A percentile compares a stretch with the other conserved stretches of the same genome.
Conservation (phyloP, 345 rosid genomes). For the Bretschneidera sinensis region DNA sequence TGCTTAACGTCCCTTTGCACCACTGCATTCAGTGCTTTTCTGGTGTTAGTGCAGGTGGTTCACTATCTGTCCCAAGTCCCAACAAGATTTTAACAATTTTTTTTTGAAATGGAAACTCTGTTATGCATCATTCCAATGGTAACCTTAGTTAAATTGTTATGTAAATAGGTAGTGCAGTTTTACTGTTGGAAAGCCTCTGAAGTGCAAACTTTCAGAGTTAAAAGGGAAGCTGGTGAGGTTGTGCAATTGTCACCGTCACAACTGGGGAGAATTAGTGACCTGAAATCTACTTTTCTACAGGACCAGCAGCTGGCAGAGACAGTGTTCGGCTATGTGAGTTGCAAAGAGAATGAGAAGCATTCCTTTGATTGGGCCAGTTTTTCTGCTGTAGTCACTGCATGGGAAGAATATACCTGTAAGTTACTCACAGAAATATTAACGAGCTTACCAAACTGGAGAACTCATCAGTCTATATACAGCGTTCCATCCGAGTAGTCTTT, state of each 20-base stretch:
- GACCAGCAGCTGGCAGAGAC: conserved; percentile 35
- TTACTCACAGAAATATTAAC: conserved; percentile 36
- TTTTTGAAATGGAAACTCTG: neutral
- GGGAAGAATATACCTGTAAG: conserved; percentile 43
- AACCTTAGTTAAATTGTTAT: conserved; percentile 5
- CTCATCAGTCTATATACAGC: conserved; percentile 36
- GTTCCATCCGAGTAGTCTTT: conserved; percentile 15
- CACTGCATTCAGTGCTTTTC: neutral
- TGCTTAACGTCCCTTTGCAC: neutral
- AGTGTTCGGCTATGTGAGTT: conserved; percentile 17
- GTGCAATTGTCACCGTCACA: conserved; percentile 37
- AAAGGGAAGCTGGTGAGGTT: conserved; percentile 18
- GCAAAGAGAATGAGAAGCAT: conserved; percentile 8
- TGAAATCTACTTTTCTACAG: conserved; percentile 34
- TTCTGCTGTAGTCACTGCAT: conserved; percentile 35
- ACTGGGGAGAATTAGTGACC: conserved; percentile 25
- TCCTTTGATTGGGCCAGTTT: conserved; percentile 37
- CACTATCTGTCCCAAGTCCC: neutral
- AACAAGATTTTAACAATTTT: neutral
- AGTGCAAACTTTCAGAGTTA: conserved; percentile 7
- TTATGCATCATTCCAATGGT: neutral
- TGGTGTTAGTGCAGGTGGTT: neutral
- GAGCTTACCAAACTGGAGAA: conserved; percentile 64
- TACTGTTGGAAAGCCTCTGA: conserved; percentile 50
- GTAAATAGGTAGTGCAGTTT: conserved; percentile 58